Evolutionary conservation across 768 basidiomycete species (phyloP), one percentile per base, ranked within the genome.

Genomic region (Podaxis carcinomalis): DNA sequence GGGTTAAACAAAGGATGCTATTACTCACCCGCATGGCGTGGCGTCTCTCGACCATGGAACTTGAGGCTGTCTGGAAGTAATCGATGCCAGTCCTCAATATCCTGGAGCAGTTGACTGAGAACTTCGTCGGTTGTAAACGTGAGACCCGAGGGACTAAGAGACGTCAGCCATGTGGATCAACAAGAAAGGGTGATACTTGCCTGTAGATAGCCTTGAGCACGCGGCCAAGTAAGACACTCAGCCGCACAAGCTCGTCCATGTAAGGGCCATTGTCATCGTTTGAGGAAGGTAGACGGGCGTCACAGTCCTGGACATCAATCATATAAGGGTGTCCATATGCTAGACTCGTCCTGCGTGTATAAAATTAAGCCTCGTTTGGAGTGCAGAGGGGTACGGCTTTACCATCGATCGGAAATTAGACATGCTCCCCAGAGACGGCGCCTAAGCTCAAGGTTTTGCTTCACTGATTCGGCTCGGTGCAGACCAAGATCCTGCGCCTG

Each of bases 221-320:
- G 11, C 92, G 83, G 9, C 97, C 97, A 37, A 98, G 83, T 57
- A 98, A 81, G 65, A 98, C 88, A 64, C 92, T 93, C 57, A 99
- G 77, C 59, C 95, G 89, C 58, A 96, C 88, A 63, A 98, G 87
- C 72, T 97, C 94, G 68, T 92, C 87, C 79, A 94, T 85, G 74
- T 95, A 95, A 62, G 90, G 72, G 70, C 89, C 86, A 59, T 83
- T 80, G 13, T 83, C 81, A 67, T 93, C 89, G 47, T 92, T 94
- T 1, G 92, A 92, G 7, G 93, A 93, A 0, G 95, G 95, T 36
- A 97, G 78, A 57, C 95, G 88, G 3, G 92, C 90, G 73, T 99
- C 96, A 73, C 97, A 99, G 72, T 99, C 97, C 65, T 90, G 87
- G 1, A 98, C 85, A 72, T 98, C 95, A 63, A 99, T 96, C 90